These are phyloP conservation scores for Rhododendron ovatum DNA, from an alignment of 148 eudicot genomes.

Conservation along the genomic window DNA sequence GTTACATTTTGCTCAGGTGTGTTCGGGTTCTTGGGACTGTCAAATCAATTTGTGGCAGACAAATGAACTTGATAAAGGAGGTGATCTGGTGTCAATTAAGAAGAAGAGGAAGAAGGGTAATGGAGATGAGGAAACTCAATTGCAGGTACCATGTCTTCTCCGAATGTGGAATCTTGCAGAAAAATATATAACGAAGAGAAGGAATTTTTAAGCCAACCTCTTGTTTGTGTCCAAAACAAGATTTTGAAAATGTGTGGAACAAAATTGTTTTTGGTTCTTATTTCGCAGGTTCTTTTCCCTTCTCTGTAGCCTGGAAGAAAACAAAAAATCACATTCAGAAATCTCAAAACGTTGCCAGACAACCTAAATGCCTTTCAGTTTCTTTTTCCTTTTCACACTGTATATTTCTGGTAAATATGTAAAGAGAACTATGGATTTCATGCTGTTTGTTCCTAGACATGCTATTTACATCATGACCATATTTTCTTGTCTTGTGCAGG, in stretches of 20 bases:
- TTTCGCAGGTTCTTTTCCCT: not conserved
- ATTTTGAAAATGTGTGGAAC: not conserved
- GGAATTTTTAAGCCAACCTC: not conserved
- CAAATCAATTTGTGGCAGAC: constrained; percentile 80
- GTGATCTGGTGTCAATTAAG: constrained; percentile 55
- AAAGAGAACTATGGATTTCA: not conserved
- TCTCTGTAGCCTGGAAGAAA: not conserved
- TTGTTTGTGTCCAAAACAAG: not conserved
- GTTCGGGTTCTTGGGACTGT: constrained; percentile 96
- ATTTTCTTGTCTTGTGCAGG: constrained; percentile 40
- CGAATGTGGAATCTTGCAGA: not conserved
- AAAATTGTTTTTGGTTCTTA: not conserved
- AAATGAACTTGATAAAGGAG: constrained; percentile 47
- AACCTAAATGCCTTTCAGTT: not conserved
- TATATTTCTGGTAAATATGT: not conserved
- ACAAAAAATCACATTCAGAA: not conserved
- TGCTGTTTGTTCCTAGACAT: not conserved
- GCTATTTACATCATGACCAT: not conserved
- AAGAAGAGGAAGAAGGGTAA: constrained; percentile 76
- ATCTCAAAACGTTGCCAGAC: not conserved
- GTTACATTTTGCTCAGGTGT: constrained; percentile 42
- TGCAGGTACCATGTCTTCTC: constrained; percentile 49
- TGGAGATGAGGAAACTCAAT: constrained; percentile 42
- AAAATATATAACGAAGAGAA: not conserved
- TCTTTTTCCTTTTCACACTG: not conserved